Conservation (phyloP, 352 stramenopile genomes). For the Pythium guiyangense region DNA sequence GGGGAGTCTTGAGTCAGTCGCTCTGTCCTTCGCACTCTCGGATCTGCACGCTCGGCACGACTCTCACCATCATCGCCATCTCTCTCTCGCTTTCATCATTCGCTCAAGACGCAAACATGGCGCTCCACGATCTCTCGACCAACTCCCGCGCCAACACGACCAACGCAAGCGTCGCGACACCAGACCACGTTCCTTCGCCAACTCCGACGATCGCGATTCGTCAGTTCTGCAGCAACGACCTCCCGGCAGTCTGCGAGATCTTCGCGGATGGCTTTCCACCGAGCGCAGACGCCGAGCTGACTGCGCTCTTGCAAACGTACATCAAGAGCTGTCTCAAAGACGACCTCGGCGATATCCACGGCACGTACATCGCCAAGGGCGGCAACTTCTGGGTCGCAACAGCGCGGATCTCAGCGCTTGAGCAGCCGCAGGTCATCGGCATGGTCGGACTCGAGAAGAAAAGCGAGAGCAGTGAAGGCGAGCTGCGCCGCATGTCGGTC, state of each 20-base stretch:
- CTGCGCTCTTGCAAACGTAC: neutral
- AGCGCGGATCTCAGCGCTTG: neutral
- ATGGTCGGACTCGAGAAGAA: conserved; percentile 39
- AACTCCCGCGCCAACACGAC: neutral
- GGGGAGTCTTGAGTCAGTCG: too few species aligned
- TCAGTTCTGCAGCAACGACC: conserved; percentile 9
- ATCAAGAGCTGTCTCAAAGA: conserved; percentile 3
- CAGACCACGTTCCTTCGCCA: neutral
- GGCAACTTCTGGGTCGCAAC: conserved; percentile 39
- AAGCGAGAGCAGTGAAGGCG: conserved; percentile 16
- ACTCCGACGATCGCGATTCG: conserved; percentile 10
- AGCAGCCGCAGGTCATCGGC: conserved; percentile 21
- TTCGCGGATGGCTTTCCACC: conserved; percentile 12
- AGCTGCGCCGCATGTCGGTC: conserved; percentile 46
- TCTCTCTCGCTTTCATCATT: too few species aligned
- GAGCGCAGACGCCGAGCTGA: neutral
- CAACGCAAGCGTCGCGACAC: too few species aligned
- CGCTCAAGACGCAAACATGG: too few species aligned
- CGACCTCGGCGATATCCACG: conserved; percentile 5
- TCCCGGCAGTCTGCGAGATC: conserved; percentile 1
- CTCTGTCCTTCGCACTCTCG: too few species aligned
- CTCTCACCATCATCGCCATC: too few species aligned
- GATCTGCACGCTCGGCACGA: too few species aligned
- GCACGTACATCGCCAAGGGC: conserved; percentile 12
- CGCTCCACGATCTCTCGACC: neutral